Evolutionary conservation across 108 stramenopile genomes (phyloP), one percentile per base, ranked within the genome.

Genomic region (Fragilaria crotonensis): DNA sequence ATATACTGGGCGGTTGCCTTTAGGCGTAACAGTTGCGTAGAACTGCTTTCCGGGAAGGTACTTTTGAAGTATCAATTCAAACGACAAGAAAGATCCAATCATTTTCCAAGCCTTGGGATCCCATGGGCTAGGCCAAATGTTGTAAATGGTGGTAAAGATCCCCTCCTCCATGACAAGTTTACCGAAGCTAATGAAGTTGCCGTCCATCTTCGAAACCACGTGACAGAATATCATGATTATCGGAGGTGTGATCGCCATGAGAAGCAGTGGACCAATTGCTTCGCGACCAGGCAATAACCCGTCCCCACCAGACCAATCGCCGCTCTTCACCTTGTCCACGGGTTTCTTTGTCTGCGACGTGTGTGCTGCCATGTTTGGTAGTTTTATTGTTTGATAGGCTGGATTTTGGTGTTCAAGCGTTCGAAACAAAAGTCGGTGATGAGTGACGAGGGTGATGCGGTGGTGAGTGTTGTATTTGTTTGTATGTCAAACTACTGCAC

Each of bases 1-100:
- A 67, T 90, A 90, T n/a, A 83, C 76, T 45, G 87, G 87, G 26
- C 54, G 47, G 57, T 89, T 71, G 19, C 90, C 90, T 5, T 68
- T 71, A 29, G 83, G 65, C 25, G 86, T 87, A 5, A 77, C 25
- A 29, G 80, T 73, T 4, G 77, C 86, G 19, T 58, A 4, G 67
- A 83, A 86, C 4, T 18, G 23, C 45, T 70, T 70, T 19, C 90
- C 90, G 21, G 90, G 90, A 46, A 88, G 48, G 44, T 68, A 44
- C 46, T 74, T 71, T 76, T 79, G 78, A 29, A 92, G 63, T 14
- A 75, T 21, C 9, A 87, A 58, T 65, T 88, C 61, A 46, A 84
- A 73, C 21, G 59, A 67, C 56, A 77, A 65, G 72, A 81, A 90
- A 25, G 54, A 21, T 26, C 47, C 36, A 19, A 93, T 84, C 54